phyloP scores from a whole-genome alignment of 257 asterid species.

The Salvia miltiorrhiza region DNA sequence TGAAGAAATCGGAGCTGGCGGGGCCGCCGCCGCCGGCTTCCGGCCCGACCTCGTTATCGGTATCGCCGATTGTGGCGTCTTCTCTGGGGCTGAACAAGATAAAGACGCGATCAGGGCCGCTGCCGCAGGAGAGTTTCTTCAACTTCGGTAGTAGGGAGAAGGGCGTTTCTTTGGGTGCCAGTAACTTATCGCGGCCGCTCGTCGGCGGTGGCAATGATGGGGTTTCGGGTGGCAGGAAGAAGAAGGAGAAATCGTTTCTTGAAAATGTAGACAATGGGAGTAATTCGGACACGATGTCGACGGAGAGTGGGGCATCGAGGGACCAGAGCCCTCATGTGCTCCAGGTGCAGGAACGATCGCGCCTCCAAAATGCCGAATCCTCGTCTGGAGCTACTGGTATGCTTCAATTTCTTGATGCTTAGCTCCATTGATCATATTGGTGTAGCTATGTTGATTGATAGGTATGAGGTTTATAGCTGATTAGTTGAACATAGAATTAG shows the following conservation, averaged over 20 bases:
- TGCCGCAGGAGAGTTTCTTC: slow-evolving; percentile 96
- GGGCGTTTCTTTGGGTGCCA: slow-evolving; percentile 68
- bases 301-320: slow-evolving; percentile 66
- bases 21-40: slow-evolving; percentile 19
- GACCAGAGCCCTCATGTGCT: slow-evolving; percentile 70
- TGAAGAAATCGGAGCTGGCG: slow-evolving; percentile 45
- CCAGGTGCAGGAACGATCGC: slow-evolving; percentile 52
- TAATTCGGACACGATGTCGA: slow-evolving; percentile 61
- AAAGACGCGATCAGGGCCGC: slow-evolving; percentile 98
- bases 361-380: slow-evolving; percentile 74
- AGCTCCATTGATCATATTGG: not conserved
- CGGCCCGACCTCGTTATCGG: slow-evolving; percentile 38
- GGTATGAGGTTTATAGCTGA: not conserved
- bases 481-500: not conserved
- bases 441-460: slow-evolving; percentile 1
- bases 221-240: slow-evolving; percentile 32
- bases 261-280: slow-evolving; percentile 51
- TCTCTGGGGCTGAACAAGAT: slow-evolving; percentile 93
- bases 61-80: slow-evolving; percentile 91
- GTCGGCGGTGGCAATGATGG: slow-evolving; percentile 38
- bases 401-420: slow-evolving; percentile 6
- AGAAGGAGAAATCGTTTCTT: slow-evolving; percentile 36
- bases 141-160: slow-evolving; percentile 71
- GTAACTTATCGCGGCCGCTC: slow-evolving; percentile 71
- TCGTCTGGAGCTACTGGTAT: slow-evolving; percentile 77